Evolutionary conservation across 352 stramenopile genomes (phyloP).

Genomic region (Phytophthora agathidicida): DNA sequence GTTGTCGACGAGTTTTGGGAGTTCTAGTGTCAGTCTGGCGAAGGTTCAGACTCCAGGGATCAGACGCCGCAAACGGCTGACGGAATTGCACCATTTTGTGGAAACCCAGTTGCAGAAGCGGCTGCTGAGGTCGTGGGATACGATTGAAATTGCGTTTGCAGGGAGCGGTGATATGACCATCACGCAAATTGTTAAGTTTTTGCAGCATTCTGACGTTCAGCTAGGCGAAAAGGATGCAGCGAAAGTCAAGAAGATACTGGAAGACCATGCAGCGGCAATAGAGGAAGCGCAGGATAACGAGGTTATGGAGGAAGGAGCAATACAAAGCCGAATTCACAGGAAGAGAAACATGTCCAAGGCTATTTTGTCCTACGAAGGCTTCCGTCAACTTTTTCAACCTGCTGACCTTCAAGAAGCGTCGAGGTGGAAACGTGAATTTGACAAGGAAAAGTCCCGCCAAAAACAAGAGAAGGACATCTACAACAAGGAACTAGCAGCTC

Average conservation of each 20-base stretch:
- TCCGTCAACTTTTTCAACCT: constrained; percentile 71
- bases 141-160: constrained; percentile 72
- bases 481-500: constrained; percentile 54
- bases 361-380: constrained; percentile 66
- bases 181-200: constrained; percentile 72
- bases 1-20: constrained; percentile 5
- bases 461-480: constrained; percentile 79
- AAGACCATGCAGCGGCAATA: constrained; percentile 42
- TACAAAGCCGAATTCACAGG: no score
- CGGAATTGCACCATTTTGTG: constrained; percentile 70
- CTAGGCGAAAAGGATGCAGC: constrained; percentile 54
- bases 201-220: constrained; percentile 75
- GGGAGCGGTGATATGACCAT: constrained; percentile 70
- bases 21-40: constrained; percentile 2
- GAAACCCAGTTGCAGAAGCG: constrained; percentile 71
- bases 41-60: constrained; percentile 45
- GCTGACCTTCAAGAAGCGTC: constrained; percentile 49
- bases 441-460: constrained; percentile 58
- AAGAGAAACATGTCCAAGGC: constrained; percentile 14
- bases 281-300: constrained; percentile 15
- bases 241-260: constrained; percentile 67
- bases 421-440: constrained; percentile 73
- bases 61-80: constrained; percentile 56
- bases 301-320: not conserved
- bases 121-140: constrained; percentile 72